Conservation (phyloP, 2,329 filamentous ascomycete species). For the Hymenoscyphus fraxineus region DNA sequence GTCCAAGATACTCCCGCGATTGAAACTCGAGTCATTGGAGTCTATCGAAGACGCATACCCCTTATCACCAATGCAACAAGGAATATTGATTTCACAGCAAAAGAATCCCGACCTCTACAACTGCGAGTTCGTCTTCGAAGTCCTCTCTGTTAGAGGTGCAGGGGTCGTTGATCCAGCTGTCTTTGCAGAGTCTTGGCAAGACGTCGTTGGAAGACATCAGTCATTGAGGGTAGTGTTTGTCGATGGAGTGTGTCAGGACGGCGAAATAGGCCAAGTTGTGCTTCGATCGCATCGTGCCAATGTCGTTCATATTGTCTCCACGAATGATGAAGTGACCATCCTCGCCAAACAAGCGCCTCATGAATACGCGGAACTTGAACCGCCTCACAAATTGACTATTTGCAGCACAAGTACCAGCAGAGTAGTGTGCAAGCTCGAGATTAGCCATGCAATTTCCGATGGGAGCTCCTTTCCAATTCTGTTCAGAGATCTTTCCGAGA, state of each 20-base stretch:
- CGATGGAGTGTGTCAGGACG: constrained; percentile 19
- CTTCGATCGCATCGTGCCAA: constrained; percentile 20
- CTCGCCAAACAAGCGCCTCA: constrained; percentile 6
- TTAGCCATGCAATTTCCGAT: constrained; percentile 51
- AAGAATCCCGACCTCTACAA: constrained; percentile 11
- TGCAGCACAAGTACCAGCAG: constrained; percentile 39
- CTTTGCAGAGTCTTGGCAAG: constrained; percentile 23
- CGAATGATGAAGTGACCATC: constrained; percentile 35
- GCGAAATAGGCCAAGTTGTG: constrained; percentile 31
- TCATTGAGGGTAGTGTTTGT: constrained; percentile 24
- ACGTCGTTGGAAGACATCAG: constrained; percentile 18
- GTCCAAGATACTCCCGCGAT: constrained; percentile 4
- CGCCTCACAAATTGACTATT: constrained; percentile 42
- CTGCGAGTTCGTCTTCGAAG: constrained; percentile 2
- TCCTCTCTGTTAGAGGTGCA: neutral
- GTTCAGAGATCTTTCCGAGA: constrained; percentile 8
- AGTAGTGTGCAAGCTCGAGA: constrained; percentile 45
- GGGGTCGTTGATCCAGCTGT: constrained; percentile 21
- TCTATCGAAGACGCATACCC: constrained; percentile 22
- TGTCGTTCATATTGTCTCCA: constrained; percentile 29
- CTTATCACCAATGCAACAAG: constrained; percentile 21
- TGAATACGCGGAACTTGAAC: constrained; percentile 22
- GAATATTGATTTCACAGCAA: constrained; percentile 18
- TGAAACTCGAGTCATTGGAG: constrained; percentile 10
- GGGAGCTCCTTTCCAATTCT: constrained; percentile 46